Base-by-base conservation (phyloP, 208 protist species). In the Angomonas desouzai region DNA sequence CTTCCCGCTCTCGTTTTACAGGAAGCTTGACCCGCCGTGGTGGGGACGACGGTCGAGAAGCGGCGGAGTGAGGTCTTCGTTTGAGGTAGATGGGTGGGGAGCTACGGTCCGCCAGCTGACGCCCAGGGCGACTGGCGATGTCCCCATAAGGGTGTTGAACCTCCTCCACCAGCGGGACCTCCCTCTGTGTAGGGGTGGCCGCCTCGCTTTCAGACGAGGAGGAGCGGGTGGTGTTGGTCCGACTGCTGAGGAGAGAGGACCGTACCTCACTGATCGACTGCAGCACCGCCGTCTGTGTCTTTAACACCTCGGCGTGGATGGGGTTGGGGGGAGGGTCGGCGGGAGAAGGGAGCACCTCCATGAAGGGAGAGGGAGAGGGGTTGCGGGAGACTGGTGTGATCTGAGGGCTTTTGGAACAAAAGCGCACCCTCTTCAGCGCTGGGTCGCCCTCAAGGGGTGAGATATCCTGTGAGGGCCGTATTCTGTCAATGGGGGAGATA, bases 331-430 rank as follows among this genome's bases (percentile, higher is more conserved):
- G 36, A 18, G 36, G 36, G 9, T 40, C 9, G 36, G 13, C 36
- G 36, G 36, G 13, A 40, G 36, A 40, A n/a, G n/a, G 36, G 13
- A 40, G 9, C 9, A 40, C 36, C 13, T 40, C 36, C 13, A 18
- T 13, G 36, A 13, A 40, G 36, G 36, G 13, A 40, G 36, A 13
- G 36, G 36, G 13, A 13, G 36, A 40, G 18, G 49, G 66, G 33
- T 87, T 76, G 11, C 81, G 73, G 0, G 81, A 83, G 18, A 81
- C 81, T 1, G 62, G 53, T 0, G 66, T 61, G 0, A 85, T 66
- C 20, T 76, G 79, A 2, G 85, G 82, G 47, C 79, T 92, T 6
- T 58, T 25, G 36, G 77, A 87, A 0, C 72, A 83, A 61, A 92
- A 92, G 13, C 82, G 51, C 4, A 57, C 51, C 51, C 29, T 22